Evolutionary conservation across 495 filamentous ascomycete genomes (phyloP), one percentile per base, ranked within the genome.

Genomic region (Tuber indicum): DNA sequence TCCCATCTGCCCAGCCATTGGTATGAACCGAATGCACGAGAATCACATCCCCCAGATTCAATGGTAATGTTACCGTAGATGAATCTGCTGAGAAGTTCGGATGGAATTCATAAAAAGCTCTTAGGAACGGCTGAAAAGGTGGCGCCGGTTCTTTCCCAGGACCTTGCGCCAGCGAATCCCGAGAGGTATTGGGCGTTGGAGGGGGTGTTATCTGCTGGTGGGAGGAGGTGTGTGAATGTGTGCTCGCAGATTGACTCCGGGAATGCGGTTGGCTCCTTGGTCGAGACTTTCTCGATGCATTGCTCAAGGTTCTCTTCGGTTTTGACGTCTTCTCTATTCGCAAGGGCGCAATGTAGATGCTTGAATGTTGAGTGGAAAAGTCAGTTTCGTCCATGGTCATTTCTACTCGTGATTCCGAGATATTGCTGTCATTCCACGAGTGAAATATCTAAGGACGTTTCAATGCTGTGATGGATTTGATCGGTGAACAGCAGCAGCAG

Each of bases 1-100:
- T 99, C 62, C 96, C 96, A 85, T 99, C 96, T 62, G 96, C 96
- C 96, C 96, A 99, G 81, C 96, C 96, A 86, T 97, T 99, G 72
- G 93, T 94, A 86, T 99, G 96, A 80, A 99, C 92, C 21, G 96
- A 97, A 85, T 99, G 96, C 47, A 99, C 91, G 75, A 99, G 85
- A 73, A 99, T 92, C 39, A 99, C 89, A 80, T 98, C 96, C 73
- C 96, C 96, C 80, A 92, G 89, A 79, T 93, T 92, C 45, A 99
- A 87, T 9, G 94, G 93, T 14, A 97, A 85, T 32, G 95, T 98
- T 76, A 98, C 92, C 14, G 93, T 95, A 32, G 92, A 88, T 16
- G 87, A 90, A 72, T 93, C 91, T 26, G 85, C 83, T 73, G 87
- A 82, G 82, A 91, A 89, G 47, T 87, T 89, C 21, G 94, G 93